phyloP scores from a whole-genome alignment of 805 yeast genomes.

The Wickerhamiella bombiphila region DNA sequence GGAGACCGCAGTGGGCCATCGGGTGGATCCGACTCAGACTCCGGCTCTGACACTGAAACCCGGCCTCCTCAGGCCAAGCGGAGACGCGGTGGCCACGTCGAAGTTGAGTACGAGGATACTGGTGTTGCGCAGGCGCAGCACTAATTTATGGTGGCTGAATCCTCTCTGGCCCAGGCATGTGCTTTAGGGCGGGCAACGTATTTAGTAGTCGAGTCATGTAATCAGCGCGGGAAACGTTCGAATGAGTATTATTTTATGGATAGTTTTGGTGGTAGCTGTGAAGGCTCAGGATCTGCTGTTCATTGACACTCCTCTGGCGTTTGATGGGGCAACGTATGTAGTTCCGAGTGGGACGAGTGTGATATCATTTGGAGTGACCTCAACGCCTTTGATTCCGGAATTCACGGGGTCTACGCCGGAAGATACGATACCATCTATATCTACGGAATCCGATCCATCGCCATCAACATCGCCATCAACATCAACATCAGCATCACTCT shows the following conservation, averaged over 20 bases:
- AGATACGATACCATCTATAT: no score
- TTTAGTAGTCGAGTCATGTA: background rate
- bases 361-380: background rate
- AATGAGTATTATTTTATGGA: background rate
- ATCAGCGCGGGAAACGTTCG: background rate
- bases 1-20: slow-evolving; percentile 10
- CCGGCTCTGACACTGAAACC: slow-evolving; percentile 13
- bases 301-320: background rate
- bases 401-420: no score
- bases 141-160: background rate
- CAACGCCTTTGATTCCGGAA: background rate
- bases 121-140: slow-evolving; percentile 3
- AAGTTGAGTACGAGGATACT: slow-evolving; percentile 65
- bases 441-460: no score
- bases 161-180: background rate
- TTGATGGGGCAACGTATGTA: background rate
- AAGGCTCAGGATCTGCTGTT: background rate
- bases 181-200: no score
- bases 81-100: slow-evolving; percentile 42
- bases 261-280: background rate
- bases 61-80: slow-evolving; percentile 21
- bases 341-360: background rate
- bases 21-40: slow-evolving; percentile 3
- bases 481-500: background rate
- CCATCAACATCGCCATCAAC: no score